A percentile compares a stretch with the other conserved stretches of the same genome.
These are phyloP conservation scores for Hygrocybe coccinea DNA, from an alignment of 768 basidiomycete species.

Conservation along the genomic window DNA sequence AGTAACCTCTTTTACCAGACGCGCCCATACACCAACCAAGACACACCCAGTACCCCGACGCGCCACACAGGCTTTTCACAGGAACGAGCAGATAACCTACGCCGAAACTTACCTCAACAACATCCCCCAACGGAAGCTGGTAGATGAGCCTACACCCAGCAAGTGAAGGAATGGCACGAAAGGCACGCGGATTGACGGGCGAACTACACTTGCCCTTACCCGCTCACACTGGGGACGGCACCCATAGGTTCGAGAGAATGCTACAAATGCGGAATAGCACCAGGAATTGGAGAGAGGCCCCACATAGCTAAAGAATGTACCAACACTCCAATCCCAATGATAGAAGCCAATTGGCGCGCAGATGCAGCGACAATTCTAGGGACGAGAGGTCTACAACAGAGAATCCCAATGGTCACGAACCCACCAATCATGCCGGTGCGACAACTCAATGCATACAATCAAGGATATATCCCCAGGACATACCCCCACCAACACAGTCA, in stretches of 20 bases:
- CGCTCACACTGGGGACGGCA: background rate
- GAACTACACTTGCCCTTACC: background rate
- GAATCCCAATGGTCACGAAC: background rate
- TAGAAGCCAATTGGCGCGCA: background rate
- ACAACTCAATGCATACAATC: background rate
- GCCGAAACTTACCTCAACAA: background rate
- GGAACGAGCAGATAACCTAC: background rate
- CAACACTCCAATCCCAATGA: background rate
- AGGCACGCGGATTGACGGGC: background rate
- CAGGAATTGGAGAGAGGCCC: background rate
- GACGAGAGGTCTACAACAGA: background rate
- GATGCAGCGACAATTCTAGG: background rate
- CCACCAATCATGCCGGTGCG: background rate
- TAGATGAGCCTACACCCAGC: background rate
- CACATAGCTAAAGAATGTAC: background rate
- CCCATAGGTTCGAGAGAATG: background rate
- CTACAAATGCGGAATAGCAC: background rate
- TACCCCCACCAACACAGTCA: background rate
- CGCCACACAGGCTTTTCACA: background rate
- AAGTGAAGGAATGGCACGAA: background rate
- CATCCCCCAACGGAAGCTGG: background rate
- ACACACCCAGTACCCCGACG: background rate
- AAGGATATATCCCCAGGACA: background rate
- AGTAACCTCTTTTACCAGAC: background rate
- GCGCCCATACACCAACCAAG: background rate